Base-by-base conservation (phyloP, 2,329 filamentous ascomycete genomes). In the Ophiosphaerella herpotricha region DNA sequence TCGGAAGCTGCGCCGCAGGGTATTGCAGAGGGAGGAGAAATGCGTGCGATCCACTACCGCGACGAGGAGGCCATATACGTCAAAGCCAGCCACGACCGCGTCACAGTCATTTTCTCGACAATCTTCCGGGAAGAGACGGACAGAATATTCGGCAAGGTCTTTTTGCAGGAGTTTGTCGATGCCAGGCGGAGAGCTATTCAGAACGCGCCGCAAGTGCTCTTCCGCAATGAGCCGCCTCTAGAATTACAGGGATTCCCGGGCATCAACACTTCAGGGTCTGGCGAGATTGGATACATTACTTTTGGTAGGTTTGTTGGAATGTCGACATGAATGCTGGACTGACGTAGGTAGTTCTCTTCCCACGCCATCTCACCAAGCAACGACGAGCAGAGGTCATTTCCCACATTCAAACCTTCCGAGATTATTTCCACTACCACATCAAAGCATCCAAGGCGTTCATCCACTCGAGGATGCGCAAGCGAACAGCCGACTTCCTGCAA, bases 391-490 rank as follows among this genome's bases (percentile, higher is more conserved):
- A 97, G 61, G 92, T 95, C 72, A 99, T 99, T 64, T 97, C 92
- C 43, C 95, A 99, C 74, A 97, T 99, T 67, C 95, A 99, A 78
- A 99, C 94, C 12, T 99, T 99, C 89, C 90, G 94, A 61, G 94
- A 99, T 73, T 99, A 99, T 77, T 99, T 99, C 82, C 94, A 99
- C 76, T 99, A 99, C 75, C 94, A 99, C 77, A 99, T 99, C 78
- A 99, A 99, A 79, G 95, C 94, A 26, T 97, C 92, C 56, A 99
- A 99, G 82, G 94, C 95, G 45, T 99, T 97, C 71, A 99, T 99
- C 60, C 94, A 99, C 82, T 95, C 92, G 31, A 86, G 95, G 68
- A 99, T 99, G 94, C 87, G 94, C 72, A 90, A 93, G 80, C 86
- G 94, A 74, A 99, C 95, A 8, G 94, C 94, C 42, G 95, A 99